Evolutionary conservation across 495 filamentous ascomycete genomes (phyloP).

Genomic region (Aspergillus diversus): DNA sequence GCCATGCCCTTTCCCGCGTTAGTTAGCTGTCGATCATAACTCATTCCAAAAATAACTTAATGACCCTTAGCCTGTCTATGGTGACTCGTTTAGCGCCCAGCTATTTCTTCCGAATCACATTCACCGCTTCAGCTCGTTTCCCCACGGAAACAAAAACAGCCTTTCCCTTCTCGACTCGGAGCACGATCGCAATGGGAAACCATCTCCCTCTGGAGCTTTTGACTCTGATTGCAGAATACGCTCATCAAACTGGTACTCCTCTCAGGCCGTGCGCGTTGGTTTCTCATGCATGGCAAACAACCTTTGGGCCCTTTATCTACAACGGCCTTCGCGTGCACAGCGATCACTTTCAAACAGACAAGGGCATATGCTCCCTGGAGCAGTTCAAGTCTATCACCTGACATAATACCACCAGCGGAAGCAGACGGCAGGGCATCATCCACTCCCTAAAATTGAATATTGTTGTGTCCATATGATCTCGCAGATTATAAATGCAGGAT

Average conservation of each 20-base stretch:
- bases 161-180: neutral
- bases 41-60: no score
- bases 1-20: no score
- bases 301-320: neutral
- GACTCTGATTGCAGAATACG: neutral
- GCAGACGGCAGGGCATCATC: neutral
- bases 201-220: neutral
- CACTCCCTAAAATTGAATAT: neutral
- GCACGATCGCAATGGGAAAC: neutral
- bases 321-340: neutral
- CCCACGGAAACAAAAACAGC: neutral
- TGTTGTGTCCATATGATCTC: constrained; percentile 3
- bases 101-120: no score
- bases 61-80: no score
- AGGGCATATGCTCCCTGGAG: neutral
- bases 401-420: neutral
- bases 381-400: neutral
- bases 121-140: neutral
- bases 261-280: neutral
- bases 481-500: neutral
- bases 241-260: neutral
- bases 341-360: neutral
- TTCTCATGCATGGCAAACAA: neutral
- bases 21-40: no score
- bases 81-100: no score